Base-by-base conservation (phyloP, 495 filamentous ascomycete species). In the Symbiotaphrina buchneri region DNA sequence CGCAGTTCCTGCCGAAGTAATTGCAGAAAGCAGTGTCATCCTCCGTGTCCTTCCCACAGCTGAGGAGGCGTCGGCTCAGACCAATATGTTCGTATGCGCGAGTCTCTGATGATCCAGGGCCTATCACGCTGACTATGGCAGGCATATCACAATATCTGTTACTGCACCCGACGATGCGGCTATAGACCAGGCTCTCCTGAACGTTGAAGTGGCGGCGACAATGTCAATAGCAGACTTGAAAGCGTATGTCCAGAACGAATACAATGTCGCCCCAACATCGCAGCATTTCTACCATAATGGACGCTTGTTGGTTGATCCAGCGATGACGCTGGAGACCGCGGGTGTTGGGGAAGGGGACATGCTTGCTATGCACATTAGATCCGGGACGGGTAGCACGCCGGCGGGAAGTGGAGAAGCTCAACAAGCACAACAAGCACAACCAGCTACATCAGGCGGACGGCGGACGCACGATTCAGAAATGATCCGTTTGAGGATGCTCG, bases 281-380 rank as follows among this genome's bases (percentile, higher is more conserved):
- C 74, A 77, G 37, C 67, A 75, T 42, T 65, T 94, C 43, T 87
- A 83, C 49, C 81, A 84, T 55, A 93, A 95, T 46, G 84, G 83
- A 35, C 67, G 69, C 27, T 67, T 87, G 15, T 69, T 97, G 30
- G 56, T 50, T 27, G 71, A 81, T 47, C 72, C 84, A 39, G 48
- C 61, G 17, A 75, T 76, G 47, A 91, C 81, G 4, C 61, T 97
- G 29, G 62, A 75, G 33, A 64, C 87, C 39, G 66, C 79, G n/a
- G 63, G 73, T 6, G 77, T 97, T 40, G 66, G 57, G 18, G 79
- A 92, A 51, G 82, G 82, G 31, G 90, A 94, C 38, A 84, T 97
- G 81, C 59, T 97, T 22, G 80, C 74, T 8, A 61, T 93, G 31
- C 74, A 85, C 46, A 70, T 85, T 36, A 61, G 62, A 27, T 31